Evolutionary conservation across 768 basidiomycete species (phyloP).

Genomic region (Pleurotus salmoneostramineus): DNA sequence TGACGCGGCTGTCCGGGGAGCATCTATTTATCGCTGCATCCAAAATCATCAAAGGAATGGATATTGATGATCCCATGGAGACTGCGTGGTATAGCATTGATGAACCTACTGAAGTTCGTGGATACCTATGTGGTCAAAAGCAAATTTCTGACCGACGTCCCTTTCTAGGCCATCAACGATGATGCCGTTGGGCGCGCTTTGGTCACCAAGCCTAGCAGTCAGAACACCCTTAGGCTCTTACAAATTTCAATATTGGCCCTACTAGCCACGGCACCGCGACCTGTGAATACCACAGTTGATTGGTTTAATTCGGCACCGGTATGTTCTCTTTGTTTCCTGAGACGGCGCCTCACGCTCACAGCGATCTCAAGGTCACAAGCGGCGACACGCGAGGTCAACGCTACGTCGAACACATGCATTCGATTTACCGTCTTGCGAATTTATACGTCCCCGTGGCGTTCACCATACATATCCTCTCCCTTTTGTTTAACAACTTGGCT

Average conservation of each 20-base stretch:
- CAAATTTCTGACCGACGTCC: neutral
- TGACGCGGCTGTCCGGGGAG: slow-evolving; percentile 52
- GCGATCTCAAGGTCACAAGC: slow-evolving; percentile 4
- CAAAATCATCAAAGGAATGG: slow-evolving; percentile 42
- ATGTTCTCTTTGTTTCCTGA: slow-evolving; percentile 12
- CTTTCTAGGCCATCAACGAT: slow-evolving; percentile 39
- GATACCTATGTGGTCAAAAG: neutral
- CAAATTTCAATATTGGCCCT: slow-evolving; percentile 54
- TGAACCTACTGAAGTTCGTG: slow-evolving; percentile 27
- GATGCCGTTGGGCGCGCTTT: slow-evolving; percentile 42
- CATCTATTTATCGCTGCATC: slow-evolving; percentile 54
- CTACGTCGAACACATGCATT: slow-evolving; percentile 60
- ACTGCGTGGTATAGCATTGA: slow-evolving; percentile 27
- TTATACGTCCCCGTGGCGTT: slow-evolving; percentile 41
- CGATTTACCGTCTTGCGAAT: slow-evolving; percentile 67
- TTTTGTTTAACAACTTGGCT: slow-evolving; percentile 64
- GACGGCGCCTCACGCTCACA: slow-evolving; percentile 2
- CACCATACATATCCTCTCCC: slow-evolving; percentile 52
- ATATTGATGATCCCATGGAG: slow-evolving; percentile 41
- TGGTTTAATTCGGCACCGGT: slow-evolving; percentile 48
- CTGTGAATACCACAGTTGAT: slow-evolving; percentile 33
- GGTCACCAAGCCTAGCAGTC: slow-evolving; percentile 58
- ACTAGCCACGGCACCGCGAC: slow-evolving; percentile 47
- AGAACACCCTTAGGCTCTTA: slow-evolving; percentile 48
- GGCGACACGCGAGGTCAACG: slow-evolving; percentile 23